A percentile compares a stretch with the other conserved stretches of the same genome.
Conservation (phyloP, 1,139 yeast genomes). For the Pichia sp. region DNA sequence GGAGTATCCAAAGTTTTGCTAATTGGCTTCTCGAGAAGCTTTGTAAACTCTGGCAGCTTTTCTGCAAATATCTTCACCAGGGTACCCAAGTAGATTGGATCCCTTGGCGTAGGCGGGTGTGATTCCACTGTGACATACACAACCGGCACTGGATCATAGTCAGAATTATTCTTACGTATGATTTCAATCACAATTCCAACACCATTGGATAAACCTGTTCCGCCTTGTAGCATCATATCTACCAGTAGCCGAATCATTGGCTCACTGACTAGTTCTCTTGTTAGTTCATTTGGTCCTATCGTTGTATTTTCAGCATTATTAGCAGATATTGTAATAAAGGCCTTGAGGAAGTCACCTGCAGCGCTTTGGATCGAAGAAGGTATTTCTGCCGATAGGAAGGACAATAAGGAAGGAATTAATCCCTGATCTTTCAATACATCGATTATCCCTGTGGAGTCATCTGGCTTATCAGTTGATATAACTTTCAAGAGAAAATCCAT, state of each 20-base stretch:
- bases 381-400: constrained; percentile 52
- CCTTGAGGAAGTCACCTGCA: constrained; percentile 92
- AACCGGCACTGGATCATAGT: constrained; percentile 88
- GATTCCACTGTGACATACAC: constrained; percentile 81
- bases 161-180: constrained; percentile 92
- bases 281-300: constrained; percentile 93
- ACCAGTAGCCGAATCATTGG: constrained; percentile 64
- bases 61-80: constrained; percentile 75
- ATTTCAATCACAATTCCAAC: constrained; percentile 95
- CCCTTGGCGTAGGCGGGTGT: constrained; percentile 93
- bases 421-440: constrained; percentile 63
- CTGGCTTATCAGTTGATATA: constrained; percentile 76
- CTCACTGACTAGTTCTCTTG: constrained; percentile 81
- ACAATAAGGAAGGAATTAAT: constrained; percentile 55
- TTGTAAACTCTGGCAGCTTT: constrained; percentile 66
- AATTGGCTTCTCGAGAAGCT: constrained; percentile 40
- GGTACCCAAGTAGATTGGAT: constrained; percentile 90
- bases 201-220: constrained; percentile 89
- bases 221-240: constrained; percentile 83
- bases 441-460: constrained; percentile 68
- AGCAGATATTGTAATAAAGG: constrained; percentile 88
- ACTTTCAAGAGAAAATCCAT: constrained; percentile 79
- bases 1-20: constrained; percentile 56
- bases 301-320: constrained; percentile 82
- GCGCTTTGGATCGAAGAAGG: constrained; percentile 75